A percentile compares a stretch with the other conserved stretches of the same genome.
phyloP scores from a whole-genome alignment of 2,329 filamentous ascomycete species.

The Xylariaceae sp. region DNA sequence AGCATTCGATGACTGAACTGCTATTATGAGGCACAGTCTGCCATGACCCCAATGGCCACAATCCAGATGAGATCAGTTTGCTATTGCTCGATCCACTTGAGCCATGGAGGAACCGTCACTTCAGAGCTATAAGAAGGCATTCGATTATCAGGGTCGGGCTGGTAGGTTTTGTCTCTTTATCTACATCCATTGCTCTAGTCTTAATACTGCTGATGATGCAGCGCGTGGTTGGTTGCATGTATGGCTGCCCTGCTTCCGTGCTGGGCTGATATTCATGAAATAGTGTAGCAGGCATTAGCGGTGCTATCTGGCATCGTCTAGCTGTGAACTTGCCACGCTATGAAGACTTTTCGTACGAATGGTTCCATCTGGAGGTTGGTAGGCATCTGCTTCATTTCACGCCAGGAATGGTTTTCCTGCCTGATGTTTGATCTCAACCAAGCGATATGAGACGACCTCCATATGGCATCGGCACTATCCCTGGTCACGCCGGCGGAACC shows the following conservation, averaged over 20 bases:
- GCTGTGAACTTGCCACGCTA: not conserved
- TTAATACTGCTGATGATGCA: not conserved
- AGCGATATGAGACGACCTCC: not conserved
- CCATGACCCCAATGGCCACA: slow-evolving; percentile 10
- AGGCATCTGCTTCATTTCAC: too few relatives aligned
- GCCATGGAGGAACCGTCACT: not conserved
- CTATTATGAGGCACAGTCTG: slow-evolving; percentile 9
- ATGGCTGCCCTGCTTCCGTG: not conserved
- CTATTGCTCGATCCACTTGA: slow-evolving; percentile 3
- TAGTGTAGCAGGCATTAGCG: not conserved
- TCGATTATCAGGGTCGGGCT: not conserved
- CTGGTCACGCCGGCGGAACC: not conserved
- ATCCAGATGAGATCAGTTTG: not conserved
- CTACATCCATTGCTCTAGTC: not conserved
- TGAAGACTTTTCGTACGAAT: too few relatives aligned
- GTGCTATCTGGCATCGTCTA: not conserved
- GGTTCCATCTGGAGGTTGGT: too few relatives aligned
- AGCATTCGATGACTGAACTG: not conserved
- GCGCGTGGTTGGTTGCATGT: not conserved
- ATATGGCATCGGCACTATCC: not conserved
- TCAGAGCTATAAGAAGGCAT: not conserved
- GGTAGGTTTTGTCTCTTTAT: not conserved
- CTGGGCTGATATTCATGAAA: not conserved
- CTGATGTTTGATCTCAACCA: not conserved
- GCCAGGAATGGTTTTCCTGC: not conserved